Base-by-base conservation (phyloP, 306 rosid genomes). In the Lagenaria siceraria region DNA sequence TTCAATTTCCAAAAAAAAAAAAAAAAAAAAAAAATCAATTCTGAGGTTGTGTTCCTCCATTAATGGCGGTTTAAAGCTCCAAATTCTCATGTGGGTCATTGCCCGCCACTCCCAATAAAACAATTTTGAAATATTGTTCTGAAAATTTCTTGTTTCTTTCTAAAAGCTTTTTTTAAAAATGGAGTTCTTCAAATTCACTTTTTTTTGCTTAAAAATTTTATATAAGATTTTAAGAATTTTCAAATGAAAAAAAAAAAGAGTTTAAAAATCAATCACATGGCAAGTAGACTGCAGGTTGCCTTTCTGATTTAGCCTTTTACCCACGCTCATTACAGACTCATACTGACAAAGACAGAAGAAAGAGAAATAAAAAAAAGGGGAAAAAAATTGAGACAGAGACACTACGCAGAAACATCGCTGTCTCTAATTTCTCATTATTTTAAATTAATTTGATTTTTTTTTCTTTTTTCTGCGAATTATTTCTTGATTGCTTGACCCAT, bases 321-420 rank as follows among this genome's bases (percentile, higher is more conserved):
- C 62, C 55, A 53, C 73, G 79, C 55, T 46, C 62, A 46, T 54
- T 11, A 77, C 77, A 75, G 68, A 70, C 77, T 31, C 56, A 31
- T 6, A 12, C 53, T 51, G 76, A 71, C 56, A 83, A 13, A 40
- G 62, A 60, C 68, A 29, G 75, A 51, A 77, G 51, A 74, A 54
- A 63, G 53, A 64, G 60, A 75, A 53, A 65, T 15, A 52, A 18
- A 75, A 36, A 51, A 17, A 35, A 40, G 6, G 38, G 29, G 22
- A 10, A 8, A 52, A 68, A 79, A 77, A 6, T 19, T 40, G 49
- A 33, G 87, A 86, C 81, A 76, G 78, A 70, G 86, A 84, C 86
- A 27, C 53, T 80, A 80, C 82, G 62, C 76, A 78, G 76, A 77
- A 80, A 79, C 87, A 84, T 87, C 85, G 90, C 90, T 82, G 88